Conservation (phyloP, 2,329 filamentous ascomycete species). For the Monosporascus sp. region DNA sequence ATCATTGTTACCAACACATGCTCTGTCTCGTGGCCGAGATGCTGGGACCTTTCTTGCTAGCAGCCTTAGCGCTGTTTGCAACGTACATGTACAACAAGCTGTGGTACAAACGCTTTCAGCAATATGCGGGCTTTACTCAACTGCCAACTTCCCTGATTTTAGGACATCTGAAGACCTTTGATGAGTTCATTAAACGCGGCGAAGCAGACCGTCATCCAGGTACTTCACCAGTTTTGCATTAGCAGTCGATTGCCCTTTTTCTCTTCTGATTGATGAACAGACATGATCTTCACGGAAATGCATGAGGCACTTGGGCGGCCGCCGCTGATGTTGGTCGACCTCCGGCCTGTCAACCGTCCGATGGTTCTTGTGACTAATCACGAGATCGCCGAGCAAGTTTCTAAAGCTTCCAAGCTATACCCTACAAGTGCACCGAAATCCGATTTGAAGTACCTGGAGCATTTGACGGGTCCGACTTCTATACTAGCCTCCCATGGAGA, state of each 20-base stretch:
- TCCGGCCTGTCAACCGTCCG: constrained; percentile 27
- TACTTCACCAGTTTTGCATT: not conserved
- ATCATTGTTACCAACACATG: no score
- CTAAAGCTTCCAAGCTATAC: constrained; percentile 12
- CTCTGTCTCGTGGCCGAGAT: no score
- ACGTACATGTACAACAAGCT: constrained; percentile 4
- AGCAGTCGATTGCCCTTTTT: not conserved
- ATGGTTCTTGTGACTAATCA: constrained; percentile 29
- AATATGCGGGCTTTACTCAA: constrained; percentile 10
- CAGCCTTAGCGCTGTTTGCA: not conserved
- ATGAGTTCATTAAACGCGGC: constrained; percentile 1
- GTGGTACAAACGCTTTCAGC: constrained; percentile 5
- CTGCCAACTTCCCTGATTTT: constrained; percentile 4
- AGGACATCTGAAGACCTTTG: constrained; percentile 8
- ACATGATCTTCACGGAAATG: constrained; percentile 18
- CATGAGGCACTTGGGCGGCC: constrained; percentile 26
- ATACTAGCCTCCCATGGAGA: constrained; percentile 20
- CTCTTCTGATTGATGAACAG: not conserved
- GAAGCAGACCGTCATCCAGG: constrained; percentile 7
- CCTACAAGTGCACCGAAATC: constrained; percentile 5
- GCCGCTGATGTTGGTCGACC: constrained; percentile 28
- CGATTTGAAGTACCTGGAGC: constrained; percentile 11
- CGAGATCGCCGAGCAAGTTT: constrained; percentile 33
- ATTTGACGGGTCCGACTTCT: constrained; percentile 16
- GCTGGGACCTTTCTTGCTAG: no score